Conservation (phyloP, 192 early-diverging fungal genomes). For the Glomus cerebriforme region DNA sequence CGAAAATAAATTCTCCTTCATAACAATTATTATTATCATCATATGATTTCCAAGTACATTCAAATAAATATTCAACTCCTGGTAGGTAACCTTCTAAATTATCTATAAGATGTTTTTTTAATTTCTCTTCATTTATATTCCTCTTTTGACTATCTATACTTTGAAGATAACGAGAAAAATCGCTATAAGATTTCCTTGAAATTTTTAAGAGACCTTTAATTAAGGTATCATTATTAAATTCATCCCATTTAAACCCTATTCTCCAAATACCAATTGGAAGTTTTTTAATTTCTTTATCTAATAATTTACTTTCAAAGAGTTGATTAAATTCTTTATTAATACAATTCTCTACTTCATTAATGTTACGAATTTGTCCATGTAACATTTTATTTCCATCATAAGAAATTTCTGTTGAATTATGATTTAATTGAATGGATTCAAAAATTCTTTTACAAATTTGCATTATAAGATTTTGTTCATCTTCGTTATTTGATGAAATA, state of each 20-base stretch:
- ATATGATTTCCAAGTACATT: background rate
- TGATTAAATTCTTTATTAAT: background rate
- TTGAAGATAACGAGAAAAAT: background rate
- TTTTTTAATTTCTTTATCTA: background rate
- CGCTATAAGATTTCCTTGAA: background rate
- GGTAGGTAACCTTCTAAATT: background rate
- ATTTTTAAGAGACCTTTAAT: background rate
- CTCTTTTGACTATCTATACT: background rate
- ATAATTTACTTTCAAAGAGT: background rate
- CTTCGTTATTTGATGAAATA: background rate
- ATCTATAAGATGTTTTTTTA: background rate
- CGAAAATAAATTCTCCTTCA: slow-evolving; percentile 12
- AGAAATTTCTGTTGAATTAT: background rate
- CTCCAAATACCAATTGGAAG: background rate
- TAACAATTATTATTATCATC: background rate
- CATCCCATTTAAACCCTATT: background rate
- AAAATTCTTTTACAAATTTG: slow-evolving; percentile 6
- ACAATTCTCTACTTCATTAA: background rate
- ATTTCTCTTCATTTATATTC: background rate
- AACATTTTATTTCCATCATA: background rate
- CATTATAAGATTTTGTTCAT: background rate
- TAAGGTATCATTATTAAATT: background rate
- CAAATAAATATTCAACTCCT: background rate
- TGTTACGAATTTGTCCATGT: background rate
- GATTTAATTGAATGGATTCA: background rate